These are phyloP conservation scores for Medicago lupulina DNA, from an alignment of 306 rosid species.

Conservation along the genomic window DNA sequence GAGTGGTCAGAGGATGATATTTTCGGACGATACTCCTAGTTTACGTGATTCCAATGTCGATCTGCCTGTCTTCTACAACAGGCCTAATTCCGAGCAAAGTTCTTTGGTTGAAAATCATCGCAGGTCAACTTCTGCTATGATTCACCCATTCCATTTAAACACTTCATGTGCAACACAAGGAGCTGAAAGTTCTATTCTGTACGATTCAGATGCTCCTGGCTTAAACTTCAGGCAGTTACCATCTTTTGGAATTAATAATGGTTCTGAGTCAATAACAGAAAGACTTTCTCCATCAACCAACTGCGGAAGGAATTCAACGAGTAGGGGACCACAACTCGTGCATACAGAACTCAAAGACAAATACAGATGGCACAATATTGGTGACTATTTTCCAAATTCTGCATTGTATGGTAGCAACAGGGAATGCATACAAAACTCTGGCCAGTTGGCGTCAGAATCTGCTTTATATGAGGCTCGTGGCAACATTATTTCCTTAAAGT, in stretches of 20 bases:
- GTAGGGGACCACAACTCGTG: conserved; percentile 35
- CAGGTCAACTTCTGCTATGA: conserved; percentile 40
- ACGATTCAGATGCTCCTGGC: conserved; percentile 42
- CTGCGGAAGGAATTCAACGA: conserved; percentile 40
- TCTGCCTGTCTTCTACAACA: conserved; percentile 32
- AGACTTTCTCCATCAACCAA: conserved; percentile 41
- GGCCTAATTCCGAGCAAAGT: conserved; percentile 40
- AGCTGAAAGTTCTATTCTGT: conserved; percentile 40
- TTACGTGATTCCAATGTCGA: conserved; percentile 39
- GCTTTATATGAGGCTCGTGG: conserved; percentile 25
- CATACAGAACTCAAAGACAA: conserved; percentile 36
- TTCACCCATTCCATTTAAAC: conserved; percentile 37
- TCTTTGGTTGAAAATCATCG: conserved; percentile 46
- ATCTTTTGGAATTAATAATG: conserved; percentile 27
- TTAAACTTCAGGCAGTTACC: conserved; percentile 23
- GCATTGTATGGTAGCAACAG: conserved; percentile 24
- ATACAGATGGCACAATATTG: conserved; percentile 20
- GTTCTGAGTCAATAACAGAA: conserved; percentile 32
- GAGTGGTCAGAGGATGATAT: conserved; percentile 35
- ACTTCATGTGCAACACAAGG: conserved; percentile 40
- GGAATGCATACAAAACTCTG: conserved; percentile 40
- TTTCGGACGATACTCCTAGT: conserved; percentile 35
- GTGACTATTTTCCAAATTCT: conserved; percentile 36
- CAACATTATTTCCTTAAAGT: conserved; percentile 33
- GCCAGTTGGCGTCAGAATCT: conserved; percentile 38